Base-by-base conservation (phyloP, 257 asterid genomes). In the Solanum ossicruentum region DNA sequence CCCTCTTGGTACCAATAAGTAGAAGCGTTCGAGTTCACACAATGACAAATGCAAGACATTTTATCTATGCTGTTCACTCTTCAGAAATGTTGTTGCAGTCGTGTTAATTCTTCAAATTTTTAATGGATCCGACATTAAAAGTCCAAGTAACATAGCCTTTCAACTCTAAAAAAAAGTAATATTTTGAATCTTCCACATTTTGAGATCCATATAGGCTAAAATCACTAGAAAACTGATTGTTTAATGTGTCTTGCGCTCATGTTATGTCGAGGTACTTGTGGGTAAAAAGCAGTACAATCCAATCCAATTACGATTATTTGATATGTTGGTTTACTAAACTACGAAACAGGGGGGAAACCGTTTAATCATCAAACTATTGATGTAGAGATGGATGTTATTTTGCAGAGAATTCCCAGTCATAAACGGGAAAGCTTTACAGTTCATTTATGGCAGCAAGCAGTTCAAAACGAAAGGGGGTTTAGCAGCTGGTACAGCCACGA, bases 401-500 rank as follows among this genome's bases (percentile, higher is more conserved):
- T 90, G 86, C 89, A 95, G 98, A 85, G 97, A 93, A 81, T 95
- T 91, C 84, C 97, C 97, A 1, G 85, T 94, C 12, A 89, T 88
- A 57, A 86, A 92, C 15, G 98, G 98, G 49, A 96, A 93, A 89
- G 97, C 96, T 16, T 89, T 96, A 84, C 98, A 95, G 86, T 92
- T 96, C 92, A 95, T 96, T 28, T 96, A 96, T 60, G 86, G 98
- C 45, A 95, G 99, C 93, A 95, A 89, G 80, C 98, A 95, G 78
- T 92, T 95, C 91, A 91, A 93, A 66, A 96, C 99, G 2, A 95
- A 96, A 85, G 99, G 99, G 8, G 99, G 99, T 61, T 89, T 96
- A 57, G 90, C 95, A 0, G 99, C 99, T 3, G 98, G 98, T 70
- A 95, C 99, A 0, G 99, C 99, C 17, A 96, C 99, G 5, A 95